phyloP scores from a whole-genome alignment of 768 basidiomycete species.

The Boletus bicolor region DNA sequence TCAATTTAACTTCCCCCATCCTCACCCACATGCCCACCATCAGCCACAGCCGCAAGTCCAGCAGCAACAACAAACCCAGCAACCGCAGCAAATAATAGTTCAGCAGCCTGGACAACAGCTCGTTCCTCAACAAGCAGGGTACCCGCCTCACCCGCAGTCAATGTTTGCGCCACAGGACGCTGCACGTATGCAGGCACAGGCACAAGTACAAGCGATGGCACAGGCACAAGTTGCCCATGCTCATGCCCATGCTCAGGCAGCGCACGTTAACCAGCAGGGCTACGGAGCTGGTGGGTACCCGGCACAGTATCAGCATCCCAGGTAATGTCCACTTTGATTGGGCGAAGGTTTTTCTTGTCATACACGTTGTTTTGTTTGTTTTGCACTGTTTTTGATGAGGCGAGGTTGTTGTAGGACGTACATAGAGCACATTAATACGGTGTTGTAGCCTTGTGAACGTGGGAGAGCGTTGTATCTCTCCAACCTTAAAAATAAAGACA shows the following conservation, averaged over 20 bases:
- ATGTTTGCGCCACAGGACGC: conserved; percentile 33
- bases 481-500: conserved; percentile 11
- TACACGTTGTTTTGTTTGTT: conserved; percentile 1
- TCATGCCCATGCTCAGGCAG: conserved; percentile 38
- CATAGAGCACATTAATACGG: background rate
- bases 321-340: conserved; percentile 12
- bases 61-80: conserved; percentile 46
- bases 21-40: conserved; percentile 48
- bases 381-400: conserved; percentile 12
- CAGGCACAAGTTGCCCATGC: conserved; percentile 42
- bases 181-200: conserved; percentile 41
- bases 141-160: conserved; percentile 32
- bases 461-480: conserved; percentile 15
- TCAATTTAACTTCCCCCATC: conserved; percentile 65
- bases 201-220: conserved; percentile 39
- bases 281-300: conserved; percentile 28
- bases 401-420: conserved; percentile 6
- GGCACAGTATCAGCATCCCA: conserved; percentile 32
- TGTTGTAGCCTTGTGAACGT: conserved; percentile 22
- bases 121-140: conserved; percentile 32
- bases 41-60: conserved; percentile 43
- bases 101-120: conserved; percentile 39
- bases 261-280: conserved; percentile 30
- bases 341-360: background rate
- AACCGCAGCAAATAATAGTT: conserved; percentile 36